A percentile compares a stretch with the other conserved stretches of the same genome.
Conservation (phyloP, 495 filamentous ascomycete species). For the Aspergillus hancockii region DNA sequence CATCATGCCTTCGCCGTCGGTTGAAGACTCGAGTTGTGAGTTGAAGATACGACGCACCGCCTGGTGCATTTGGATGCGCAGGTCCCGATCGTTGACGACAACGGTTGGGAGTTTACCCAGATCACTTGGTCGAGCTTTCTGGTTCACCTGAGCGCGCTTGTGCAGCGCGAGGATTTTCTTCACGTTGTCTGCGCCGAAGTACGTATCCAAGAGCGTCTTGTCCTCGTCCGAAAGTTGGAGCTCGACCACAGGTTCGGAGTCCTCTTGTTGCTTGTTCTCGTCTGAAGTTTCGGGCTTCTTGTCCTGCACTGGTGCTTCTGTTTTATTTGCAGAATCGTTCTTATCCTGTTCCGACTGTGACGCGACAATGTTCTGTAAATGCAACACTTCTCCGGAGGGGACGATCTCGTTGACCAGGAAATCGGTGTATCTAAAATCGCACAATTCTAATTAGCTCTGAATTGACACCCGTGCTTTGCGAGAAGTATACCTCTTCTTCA, state of each 20-base stretch:
- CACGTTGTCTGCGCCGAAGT: conserved; percentile 46
- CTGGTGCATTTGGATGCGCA: conserved; percentile 65
- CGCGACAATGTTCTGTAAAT: conserved; percentile 57
- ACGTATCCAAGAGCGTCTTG: conserved; percentile 39
- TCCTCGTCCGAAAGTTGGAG: conserved; percentile 51
- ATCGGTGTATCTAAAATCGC: conserved; percentile 74
- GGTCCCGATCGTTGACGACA: conserved; percentile 56
- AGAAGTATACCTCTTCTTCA: conserved; percentile 57
- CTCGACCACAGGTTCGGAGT: conserved; percentile 15
- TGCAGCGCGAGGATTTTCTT: conserved; percentile 44
- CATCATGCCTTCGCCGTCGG: conserved; percentile 60
- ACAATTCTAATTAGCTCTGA: conserved; percentile 14
- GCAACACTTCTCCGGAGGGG: conserved; percentile 74
- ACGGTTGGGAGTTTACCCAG: conserved; percentile 41
- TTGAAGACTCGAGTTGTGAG: conserved; percentile 64
- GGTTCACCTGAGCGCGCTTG: conserved; percentile 42
- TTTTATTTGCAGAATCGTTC: conserved; percentile 11
- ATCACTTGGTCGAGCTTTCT: conserved; percentile 42
- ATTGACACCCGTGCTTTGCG: neutral
- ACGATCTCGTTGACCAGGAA: conserved; percentile 93
- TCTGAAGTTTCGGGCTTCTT: conserved; percentile 4
- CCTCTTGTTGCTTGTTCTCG: conserved; percentile 13
- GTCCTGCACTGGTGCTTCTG: conserved; percentile 11
- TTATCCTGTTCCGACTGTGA: conserved; percentile 15
- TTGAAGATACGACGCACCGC: conserved; percentile 68